Evolutionary conservation across 768 basidiomycete species (phyloP), one percentile per base, ranked within the genome.

Genomic region (Stropharia rugosoannulata): DNA sequence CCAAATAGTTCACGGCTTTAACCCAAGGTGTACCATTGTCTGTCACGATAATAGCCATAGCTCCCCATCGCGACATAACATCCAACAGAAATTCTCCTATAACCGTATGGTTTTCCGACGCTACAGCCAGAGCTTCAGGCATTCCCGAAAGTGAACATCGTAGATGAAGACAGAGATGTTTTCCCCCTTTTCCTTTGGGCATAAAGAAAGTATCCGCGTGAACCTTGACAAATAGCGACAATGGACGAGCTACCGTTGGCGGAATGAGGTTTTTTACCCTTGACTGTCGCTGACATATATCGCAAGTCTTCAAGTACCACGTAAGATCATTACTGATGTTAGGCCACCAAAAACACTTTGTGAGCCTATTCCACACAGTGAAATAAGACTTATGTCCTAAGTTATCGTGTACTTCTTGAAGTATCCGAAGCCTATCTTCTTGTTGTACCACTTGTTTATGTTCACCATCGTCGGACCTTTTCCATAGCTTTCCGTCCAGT

Each of bases 151-250:
- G 22, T 22, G 22, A 22, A 22, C 22, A 22, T 1, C 27, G 22
- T 10, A 72, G 58, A 7, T 51, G 47, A 1, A 53, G 67, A 13
- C 65, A 55, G 19, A 62, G 49, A 44, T 59, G 60, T 18, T 51
- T n/a, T 25, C 13, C 58, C 4, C 60, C 59, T 9, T 48, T 25
- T 12, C 59, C 67, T 32, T 42, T 25, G 3, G 56, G 64, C 68
- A 78, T 69, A 46, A 66, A 62, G 73, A 77, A 76, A 0, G 70
- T 68, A 54, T 77, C 69, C 1, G 70, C 59, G 39, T 76, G 64
- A 0, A 70, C 59, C 40, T 70, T 70, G 0, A 45, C 15, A 43
- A 72, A 71, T 0, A 72, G 55, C 3, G 63, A 50, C 0, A 62
- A 52, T 2, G 69, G 64, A 1, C 45, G 22, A 0, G 66, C 39